Evolutionary conservation across 495 filamentous ascomycete genomes (phyloP).

Genomic region (Tuber microsphaerosporum): DNA sequence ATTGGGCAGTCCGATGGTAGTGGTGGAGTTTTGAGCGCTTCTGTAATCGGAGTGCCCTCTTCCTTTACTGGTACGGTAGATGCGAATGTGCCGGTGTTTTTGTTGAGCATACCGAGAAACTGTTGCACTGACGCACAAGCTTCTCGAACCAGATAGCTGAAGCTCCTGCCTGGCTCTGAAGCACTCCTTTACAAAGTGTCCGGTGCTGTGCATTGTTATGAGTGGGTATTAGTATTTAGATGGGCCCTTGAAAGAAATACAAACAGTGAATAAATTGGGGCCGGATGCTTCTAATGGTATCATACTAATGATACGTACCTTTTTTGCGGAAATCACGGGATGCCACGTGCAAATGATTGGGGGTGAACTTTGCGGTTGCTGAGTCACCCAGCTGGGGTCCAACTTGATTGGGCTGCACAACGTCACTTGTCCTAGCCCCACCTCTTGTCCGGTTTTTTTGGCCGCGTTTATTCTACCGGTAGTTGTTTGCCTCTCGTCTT

Average conservation of each 20-base stretch:
- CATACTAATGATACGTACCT: background rate
- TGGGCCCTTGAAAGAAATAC: background rate
- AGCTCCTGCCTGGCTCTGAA: background rate
- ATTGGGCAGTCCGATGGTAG: background rate
- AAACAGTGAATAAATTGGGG: background rate
- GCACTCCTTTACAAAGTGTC: background rate
- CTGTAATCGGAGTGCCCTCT: background rate
- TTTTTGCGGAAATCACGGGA: background rate
- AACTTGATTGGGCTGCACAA: slow-evolving; percentile 8
- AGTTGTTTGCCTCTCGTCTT: background rate
- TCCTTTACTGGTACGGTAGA: background rate
- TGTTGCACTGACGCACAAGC: background rate
- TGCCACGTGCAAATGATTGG: background rate
- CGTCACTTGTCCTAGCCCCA: slow-evolving; percentile 36
- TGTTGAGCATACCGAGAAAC: background rate
- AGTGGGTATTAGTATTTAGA: background rate
- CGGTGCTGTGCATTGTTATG: background rate
- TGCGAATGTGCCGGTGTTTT: background rate
- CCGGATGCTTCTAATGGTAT: background rate
- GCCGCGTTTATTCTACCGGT: background rate
- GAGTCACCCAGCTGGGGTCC: background rate
- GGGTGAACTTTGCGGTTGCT: background rate
- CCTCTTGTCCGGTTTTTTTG: slow-evolving; percentile 8
- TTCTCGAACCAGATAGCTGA: too few species aligned
- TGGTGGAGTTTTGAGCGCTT: background rate